A percentile compares a stretch with the other conserved stretches of the same genome.
Conservation (phyloP, 192 early-diverging fungal genomes). For the Coemansia sp. region DNA sequence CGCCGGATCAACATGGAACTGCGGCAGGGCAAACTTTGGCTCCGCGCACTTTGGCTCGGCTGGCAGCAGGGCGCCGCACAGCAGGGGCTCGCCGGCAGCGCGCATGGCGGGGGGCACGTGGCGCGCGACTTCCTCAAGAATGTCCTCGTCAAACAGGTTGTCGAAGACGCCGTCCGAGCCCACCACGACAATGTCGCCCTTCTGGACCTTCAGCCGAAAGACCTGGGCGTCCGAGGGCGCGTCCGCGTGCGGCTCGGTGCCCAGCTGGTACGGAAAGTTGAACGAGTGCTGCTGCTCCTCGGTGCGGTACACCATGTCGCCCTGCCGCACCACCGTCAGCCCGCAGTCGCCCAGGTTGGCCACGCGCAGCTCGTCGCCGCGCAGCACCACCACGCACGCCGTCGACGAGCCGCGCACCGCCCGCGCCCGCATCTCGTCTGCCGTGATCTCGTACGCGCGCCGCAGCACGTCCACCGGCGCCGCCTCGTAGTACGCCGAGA, state of each 20-base stretch:
- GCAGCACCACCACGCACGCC: conserved; percentile 79
- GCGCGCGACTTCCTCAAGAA: conserved; percentile 78
- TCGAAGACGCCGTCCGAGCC: conserved; percentile 96
- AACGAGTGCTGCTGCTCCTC: conserved; percentile 99
- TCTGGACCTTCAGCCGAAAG: conserved; percentile 80
- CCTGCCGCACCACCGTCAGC: conserved; percentile 80
- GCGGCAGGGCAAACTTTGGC: conserved; percentile 35
- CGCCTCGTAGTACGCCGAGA: conserved; percentile 74
- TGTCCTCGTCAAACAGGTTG: conserved; percentile 97
- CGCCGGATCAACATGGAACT: conserved; percentile 65
- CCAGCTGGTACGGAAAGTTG: conserved; percentile 97
- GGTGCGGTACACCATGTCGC: conserved; percentile 85
- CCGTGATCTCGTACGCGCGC: conserved; percentile 71
- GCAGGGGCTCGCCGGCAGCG: conserved; percentile 42
- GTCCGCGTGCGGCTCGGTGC: conserved; percentile 77
- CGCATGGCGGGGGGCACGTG: conserved; percentile 45
- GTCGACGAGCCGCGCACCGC: conserved; percentile 90
- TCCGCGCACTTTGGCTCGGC: background rate
- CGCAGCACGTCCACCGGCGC: conserved; percentile 82
- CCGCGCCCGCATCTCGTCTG: conserved; percentile 63
- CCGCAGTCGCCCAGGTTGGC: conserved; percentile 96
- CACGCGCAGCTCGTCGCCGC: conserved; percentile 90
- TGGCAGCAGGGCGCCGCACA: conserved; percentile 15
- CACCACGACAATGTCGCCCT: conserved; percentile 90
- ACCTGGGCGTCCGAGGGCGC: conserved; percentile 77